Conservation (phyloP, 495 filamentous ascomycete species). For the Pseudomonodictys pantanalensis region DNA sequence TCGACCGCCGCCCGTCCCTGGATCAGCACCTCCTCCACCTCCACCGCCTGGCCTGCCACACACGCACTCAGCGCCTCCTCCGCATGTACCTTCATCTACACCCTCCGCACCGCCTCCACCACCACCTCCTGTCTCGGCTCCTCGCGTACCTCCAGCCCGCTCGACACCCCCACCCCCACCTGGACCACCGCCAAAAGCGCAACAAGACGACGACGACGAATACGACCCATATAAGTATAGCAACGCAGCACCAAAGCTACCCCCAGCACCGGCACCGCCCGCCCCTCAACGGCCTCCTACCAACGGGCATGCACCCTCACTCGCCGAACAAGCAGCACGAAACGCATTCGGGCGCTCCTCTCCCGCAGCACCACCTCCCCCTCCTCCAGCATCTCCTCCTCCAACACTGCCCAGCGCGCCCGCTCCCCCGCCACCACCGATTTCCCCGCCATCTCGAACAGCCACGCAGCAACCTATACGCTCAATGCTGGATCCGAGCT, state of each 20-base stretch:
- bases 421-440: slow-evolving; percentile 36
- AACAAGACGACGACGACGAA: slow-evolving; percentile 17
- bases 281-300: slow-evolving; percentile 30
- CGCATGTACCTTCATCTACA: slow-evolving; percentile 75
- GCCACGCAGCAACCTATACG: slow-evolving; percentile 45
- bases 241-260: slow-evolving; percentile 8
- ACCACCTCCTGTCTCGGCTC: slow-evolving; percentile 34
- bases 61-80: slow-evolving; percentile 65
- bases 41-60: slow-evolving; percentile 49
- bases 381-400: slow-evolving; percentile 30
- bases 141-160: slow-evolving; percentile 21
- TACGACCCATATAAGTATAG: slow-evolving; percentile 24
- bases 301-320: slow-evolving; percentile 31
- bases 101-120: slow-evolving; percentile 66
- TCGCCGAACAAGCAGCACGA: slow-evolving; percentile 41
- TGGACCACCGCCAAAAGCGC: slow-evolving; percentile 23
- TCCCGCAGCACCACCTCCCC: slow-evolving; percentile 32
- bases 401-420: slow-evolving; percentile 29
- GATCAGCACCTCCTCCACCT: slow-evolving; percentile 44
- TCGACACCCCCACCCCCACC: slow-evolving; percentile 31
- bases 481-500: slow-evolving; percentile 68
- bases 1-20: slow-evolving; percentile 47
- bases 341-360: slow-evolving; percentile 41
- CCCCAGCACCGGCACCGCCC: slow-evolving; percentile 29
- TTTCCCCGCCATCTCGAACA: slow-evolving; percentile 31